Conservation (phyloP, 2,329 filamentous ascomycete species). For the Trichoderma sp. region DNA sequence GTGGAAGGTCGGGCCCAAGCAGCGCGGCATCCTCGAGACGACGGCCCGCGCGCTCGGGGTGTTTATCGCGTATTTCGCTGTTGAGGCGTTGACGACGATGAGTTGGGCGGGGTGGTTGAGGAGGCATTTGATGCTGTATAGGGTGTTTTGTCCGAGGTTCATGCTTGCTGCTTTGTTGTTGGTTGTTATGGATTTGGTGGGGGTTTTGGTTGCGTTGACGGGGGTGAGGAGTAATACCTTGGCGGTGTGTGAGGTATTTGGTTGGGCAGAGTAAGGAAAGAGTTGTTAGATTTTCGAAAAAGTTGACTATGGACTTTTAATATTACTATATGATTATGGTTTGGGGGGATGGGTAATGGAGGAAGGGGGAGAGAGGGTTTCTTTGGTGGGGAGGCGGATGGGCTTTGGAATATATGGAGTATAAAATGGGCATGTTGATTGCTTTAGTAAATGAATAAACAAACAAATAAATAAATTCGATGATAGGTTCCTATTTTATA, state of each 20-base stretch:
- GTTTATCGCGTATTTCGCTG: conserved; percentile 80
- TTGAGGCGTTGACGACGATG: conserved; percentile 81
- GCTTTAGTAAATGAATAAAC: background rate
- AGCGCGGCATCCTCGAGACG: conserved; percentile 67
- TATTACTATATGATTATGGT: background rate
- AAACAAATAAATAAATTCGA: background rate
- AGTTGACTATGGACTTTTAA: background rate
- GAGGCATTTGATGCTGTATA: conserved; percentile 93
- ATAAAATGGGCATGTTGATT: background rate
- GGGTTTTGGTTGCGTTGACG: conserved; percentile 68
- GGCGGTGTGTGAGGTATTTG: conserved; percentile 86
- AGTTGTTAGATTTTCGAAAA: too few species aligned
- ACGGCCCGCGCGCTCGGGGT: conserved; percentile 71
- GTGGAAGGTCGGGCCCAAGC: conserved; percentile 85
- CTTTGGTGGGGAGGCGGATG: background rate
- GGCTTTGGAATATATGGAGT: background rate
- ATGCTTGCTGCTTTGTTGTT: conserved; percentile 76
- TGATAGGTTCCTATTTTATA: background rate
- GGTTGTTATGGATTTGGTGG: conserved; percentile 74
- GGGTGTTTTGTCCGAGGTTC: conserved; percentile 89
- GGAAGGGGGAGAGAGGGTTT: background rate
- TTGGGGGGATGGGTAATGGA: background rate
- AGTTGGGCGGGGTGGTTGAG: conserved; percentile 86
- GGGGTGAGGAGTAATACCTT: conserved; percentile 75
- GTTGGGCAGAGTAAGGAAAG: conserved; percentile 60